phyloP scores from a whole-genome alignment of 2,329 filamentous ascomycete species.

The Furcasterigmium sp. region DNA sequence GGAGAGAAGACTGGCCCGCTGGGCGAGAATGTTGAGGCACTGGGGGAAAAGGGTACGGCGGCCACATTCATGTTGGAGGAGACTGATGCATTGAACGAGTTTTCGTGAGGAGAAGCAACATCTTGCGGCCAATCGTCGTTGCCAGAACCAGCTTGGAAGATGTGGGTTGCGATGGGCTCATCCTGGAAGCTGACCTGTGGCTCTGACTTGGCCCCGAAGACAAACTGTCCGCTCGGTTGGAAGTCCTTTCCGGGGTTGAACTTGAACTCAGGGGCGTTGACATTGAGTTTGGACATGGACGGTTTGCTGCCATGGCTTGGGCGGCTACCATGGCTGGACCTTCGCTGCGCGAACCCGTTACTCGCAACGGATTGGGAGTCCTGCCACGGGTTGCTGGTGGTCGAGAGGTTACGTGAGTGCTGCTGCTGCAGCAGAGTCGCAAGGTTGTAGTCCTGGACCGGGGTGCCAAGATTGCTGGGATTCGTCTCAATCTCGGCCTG shows the following conservation, averaged over 20 bases:
- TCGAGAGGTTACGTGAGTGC: conserved; percentile 52
- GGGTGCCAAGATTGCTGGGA: conserved; percentile 66
- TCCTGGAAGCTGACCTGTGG: too few species aligned
- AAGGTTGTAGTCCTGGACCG: conserved; percentile 46
- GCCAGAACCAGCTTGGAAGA: conserved; percentile 34
- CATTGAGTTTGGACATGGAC: conserved; percentile 77
- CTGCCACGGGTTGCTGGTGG: conserved; percentile 58
- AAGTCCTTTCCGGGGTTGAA: conserved; percentile 57
- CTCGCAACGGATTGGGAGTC: conserved; percentile 38
- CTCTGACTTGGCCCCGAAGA: conserved; percentile 30
- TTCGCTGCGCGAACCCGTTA: conserved; percentile 25
- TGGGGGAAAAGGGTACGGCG: conserved; percentile 28
- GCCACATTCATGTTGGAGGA: conserved; percentile 60
- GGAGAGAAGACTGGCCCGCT: conserved; percentile 66
- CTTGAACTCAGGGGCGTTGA: conserved; percentile 83
- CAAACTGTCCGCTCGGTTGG: conserved; percentile 40
- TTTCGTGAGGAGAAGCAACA: conserved; percentile 2
- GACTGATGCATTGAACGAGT: conserved; percentile 35
- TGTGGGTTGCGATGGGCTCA: conserved; percentile 32
- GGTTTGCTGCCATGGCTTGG: conserved; percentile 62
- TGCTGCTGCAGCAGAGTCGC: conserved; percentile 30
- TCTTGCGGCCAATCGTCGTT: conserved; percentile 7
- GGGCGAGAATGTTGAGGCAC: conserved; percentile 55
- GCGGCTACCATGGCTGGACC: conserved; percentile 17
- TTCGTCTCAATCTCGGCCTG: conserved; percentile 68